Evolutionary conservation across 768 basidiomycete species (phyloP).

Genomic region (Rhizopogon roseolus): DNA sequence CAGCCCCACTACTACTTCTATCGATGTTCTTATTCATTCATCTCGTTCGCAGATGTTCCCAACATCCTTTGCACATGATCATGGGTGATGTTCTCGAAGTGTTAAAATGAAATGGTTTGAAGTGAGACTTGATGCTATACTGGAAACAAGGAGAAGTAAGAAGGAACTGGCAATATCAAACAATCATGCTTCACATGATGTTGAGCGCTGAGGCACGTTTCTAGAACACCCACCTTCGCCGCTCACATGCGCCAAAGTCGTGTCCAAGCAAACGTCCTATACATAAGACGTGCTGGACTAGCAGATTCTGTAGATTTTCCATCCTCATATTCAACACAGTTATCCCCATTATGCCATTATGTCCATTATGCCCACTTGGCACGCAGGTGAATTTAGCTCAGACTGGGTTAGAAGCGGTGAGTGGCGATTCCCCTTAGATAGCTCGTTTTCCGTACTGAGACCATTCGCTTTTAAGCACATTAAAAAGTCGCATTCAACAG

Average conservation of each 20-base stretch:
- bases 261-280: background rate
- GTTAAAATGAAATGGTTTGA: too few relatives aligned
- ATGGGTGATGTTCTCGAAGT: background rate
- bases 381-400: background rate
- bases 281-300: background rate
- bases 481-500: background rate
- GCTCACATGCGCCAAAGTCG: constrained; percentile 1
- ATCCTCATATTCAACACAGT: background rate
- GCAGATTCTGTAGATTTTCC: background rate
- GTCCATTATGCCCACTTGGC: background rate
- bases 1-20: background rate
- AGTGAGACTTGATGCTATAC: too few relatives aligned
- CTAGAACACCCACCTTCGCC: background rate
- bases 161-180: background rate
- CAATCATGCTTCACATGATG: background rate
- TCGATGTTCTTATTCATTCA: background rate
- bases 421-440: background rate
- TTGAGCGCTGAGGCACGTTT: background rate
- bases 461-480: background rate
- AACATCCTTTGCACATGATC: background rate
- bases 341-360: background rate
- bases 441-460: background rate
- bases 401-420: background rate
- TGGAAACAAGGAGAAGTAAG: background rate
- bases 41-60: background rate